Evolutionary conservation across 2,329 filamentous ascomycete species (phyloP), one percentile per base, ranked within the genome.

Genomic region (Atkinsonella hypoxylon): DNA sequence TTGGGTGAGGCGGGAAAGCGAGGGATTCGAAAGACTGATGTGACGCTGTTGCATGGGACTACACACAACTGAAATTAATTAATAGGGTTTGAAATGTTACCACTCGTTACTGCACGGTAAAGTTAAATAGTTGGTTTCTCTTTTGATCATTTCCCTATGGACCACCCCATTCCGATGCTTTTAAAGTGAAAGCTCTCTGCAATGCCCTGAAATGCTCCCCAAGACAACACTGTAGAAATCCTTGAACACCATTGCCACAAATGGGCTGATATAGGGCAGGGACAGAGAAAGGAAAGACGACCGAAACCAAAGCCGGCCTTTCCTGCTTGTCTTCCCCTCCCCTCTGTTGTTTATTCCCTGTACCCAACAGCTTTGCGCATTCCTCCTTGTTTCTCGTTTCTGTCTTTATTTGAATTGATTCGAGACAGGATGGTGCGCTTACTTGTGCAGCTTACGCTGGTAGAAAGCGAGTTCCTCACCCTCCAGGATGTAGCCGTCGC

Each of bases 401-500:
- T 10, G 20, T 12, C 30, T 38, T 32, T 17, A n/a, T 26, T 38
- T 32, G 12, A 7, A 32, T 32, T 32, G 31, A 32, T 32, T 32
- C 31, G 31, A 32, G 31, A 32, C 31, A 32, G 12, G 31, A 38
- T 18, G 8, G 34, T 22, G 17, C 40, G 49, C 80, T 79, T 96
- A 97, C 83, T 95, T 97, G 84, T 93, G 87, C 75, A 97, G 89
- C 78, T 90, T 90, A 79, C 87, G 87, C 85, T 95, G 90, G 89
- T 98, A 98, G 87, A 98, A 98, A 74, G 90, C 89, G 68, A 98
- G 82, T 84, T 98, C 93, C 75, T 98, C 93, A 67, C 93, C 93
- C 85, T 98, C 93, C 61, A 98, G 81, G 73, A 98, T 85, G 81
- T 98, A 98, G 61, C 93, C 93, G 72, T 98, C 93, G 67, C 81